A percentile compares a stretch with the other conserved stretches of the same genome.
phyloP scores from a whole-genome alignment of 1,284 basidiomycete species.

The Cryptococcus floricola region DNA sequence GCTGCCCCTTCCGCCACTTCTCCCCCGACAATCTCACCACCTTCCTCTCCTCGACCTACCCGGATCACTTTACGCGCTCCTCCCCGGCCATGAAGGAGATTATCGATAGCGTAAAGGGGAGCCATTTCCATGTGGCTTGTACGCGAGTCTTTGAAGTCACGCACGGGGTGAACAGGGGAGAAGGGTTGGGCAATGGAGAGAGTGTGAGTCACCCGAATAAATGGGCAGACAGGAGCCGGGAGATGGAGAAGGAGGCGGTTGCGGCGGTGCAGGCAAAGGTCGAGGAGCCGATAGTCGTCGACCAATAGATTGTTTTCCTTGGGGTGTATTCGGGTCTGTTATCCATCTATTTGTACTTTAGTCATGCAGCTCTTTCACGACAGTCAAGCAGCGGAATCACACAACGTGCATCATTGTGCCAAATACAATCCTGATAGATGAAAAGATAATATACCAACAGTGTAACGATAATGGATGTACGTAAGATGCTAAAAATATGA shows the following conservation, averaged over 20 bases:
- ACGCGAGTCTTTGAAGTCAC: constrained; percentile 96
- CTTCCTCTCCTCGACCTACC: constrained; percentile 69
- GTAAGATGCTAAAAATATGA: no score
- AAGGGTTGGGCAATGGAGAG: constrained; percentile 82
- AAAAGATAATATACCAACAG: not conserved
- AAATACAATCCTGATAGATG: not conserved
- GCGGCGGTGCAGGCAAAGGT: constrained; percentile 26
- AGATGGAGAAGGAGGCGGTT: constrained; percentile 42
- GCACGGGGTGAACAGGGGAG: constrained; percentile 84
- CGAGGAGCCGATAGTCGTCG: constrained; percentile 21
- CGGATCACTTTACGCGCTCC: constrained; percentile 53
- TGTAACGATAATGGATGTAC: no score
- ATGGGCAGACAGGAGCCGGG: constrained; percentile 55
- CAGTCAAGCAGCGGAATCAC: not conserved
- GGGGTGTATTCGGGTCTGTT: not conserved
- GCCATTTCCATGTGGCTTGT: constrained; percentile 93
- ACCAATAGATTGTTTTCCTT: constrained; percentile 1
- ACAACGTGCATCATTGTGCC: not conserved
- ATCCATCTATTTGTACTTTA: not conserved
- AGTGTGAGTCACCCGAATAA: constrained; percentile 94
- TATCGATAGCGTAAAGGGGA: constrained; percentile 70
- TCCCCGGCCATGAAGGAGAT: constrained; percentile 81
- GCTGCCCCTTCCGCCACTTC: constrained; percentile 94
- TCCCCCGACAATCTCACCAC: constrained; percentile 76
- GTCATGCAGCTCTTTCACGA: not conserved